Base-by-base conservation (phyloP, 2,329 filamentous ascomycete species). In the Fusarium sp. region DNA sequence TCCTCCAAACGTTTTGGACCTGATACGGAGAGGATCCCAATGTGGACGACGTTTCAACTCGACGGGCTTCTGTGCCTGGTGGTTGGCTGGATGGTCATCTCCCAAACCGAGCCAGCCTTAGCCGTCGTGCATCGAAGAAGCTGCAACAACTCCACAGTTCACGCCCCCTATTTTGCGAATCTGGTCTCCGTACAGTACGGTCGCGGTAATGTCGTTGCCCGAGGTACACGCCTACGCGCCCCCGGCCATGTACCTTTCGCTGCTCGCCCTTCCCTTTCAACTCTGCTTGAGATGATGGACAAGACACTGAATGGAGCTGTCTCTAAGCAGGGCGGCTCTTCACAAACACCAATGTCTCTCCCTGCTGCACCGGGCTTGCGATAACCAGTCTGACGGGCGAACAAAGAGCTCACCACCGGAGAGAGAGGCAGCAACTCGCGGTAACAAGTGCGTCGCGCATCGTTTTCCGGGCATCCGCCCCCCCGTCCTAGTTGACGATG, bases 151-250 rank as follows among this genome's bases (percentile, higher is more conserved):
- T 66, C 71, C 71, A 65, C 60, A 52, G 46, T 61, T 66, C 34
- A 54, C 50, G 46, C 56, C 70, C 72, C 70, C 68, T 67, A 59
- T 66, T 68, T 46, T 55, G 57, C 60, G 65, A 62, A 75, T 65
- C 63, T 56, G 28, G 50, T 56, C 51, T 60, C 61, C 61, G 44
- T 50, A 61, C 54, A 40, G 55, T 47, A 54, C 62, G 46, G 27
- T 55, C 28, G 7, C 16, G 23, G 36, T 51, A 43, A 59, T 64
- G 48, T 37, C 30, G 40, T 52, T 31, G 40, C 30, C 23, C 27
- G 41, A 36, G 43, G 46, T 53, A 53, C 50, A 48, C 37, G 36
- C 40, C 16, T 34, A 27, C 30, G n/a, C 39, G 48, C 34, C 41
- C 34, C 53, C 16, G 39, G 51, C 23, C 41, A 50, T 46, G 41